A percentile compares a stretch with the other conserved stretches of the same genome.
Conservation (phyloP, 2,329 filamentous ascomycete genomes). For the Penicillium corylophilum region DNA sequence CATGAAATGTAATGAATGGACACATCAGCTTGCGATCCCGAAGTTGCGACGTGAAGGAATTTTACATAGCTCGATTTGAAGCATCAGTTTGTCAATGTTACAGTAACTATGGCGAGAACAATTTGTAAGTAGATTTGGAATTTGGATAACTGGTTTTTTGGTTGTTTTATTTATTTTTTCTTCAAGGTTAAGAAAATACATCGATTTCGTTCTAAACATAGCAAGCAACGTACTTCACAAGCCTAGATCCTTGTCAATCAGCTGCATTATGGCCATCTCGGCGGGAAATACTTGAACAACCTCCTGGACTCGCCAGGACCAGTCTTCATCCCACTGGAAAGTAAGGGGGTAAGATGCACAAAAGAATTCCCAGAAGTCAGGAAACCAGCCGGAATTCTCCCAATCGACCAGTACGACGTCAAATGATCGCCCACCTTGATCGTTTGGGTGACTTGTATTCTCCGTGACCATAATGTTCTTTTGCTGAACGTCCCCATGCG, state of each 20-base stretch:
- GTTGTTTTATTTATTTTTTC: not conserved
- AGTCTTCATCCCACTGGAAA: constrained; percentile 28
- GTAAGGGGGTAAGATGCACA: constrained; percentile 20
- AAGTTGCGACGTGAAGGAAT: constrained; percentile 1
- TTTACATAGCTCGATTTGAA: not conserved
- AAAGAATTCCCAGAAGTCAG: constrained; percentile 31
- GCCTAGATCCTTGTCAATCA: constrained; percentile 27
- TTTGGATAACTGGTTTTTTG: not conserved
- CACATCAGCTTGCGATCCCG: constrained; percentile 9
- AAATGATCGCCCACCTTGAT: constrained; percentile 29
- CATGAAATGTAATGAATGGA: constrained; percentile 15
- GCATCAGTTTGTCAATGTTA: not conserved
- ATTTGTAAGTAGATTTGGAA: not conserved
- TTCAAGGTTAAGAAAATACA: constrained; percentile 2
- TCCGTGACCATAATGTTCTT: constrained; percentile 28
- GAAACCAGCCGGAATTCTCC: constrained; percentile 29
- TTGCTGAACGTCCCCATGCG: constrained; percentile 32
- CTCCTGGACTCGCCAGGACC: constrained; percentile 28
- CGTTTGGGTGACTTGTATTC: constrained; percentile 15
- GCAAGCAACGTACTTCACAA: constrained; percentile 13
- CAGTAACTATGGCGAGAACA: not conserved
- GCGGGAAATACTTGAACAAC: constrained; percentile 30
- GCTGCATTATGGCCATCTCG: constrained; percentile 28
- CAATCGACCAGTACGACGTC: constrained; percentile 31
- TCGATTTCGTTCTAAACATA: constrained; percentile 5